Evolutionary conservation across 2,329 filamentous ascomycete genomes (phyloP).

Genomic region (Tolypocladium ovalisporum): DNA sequence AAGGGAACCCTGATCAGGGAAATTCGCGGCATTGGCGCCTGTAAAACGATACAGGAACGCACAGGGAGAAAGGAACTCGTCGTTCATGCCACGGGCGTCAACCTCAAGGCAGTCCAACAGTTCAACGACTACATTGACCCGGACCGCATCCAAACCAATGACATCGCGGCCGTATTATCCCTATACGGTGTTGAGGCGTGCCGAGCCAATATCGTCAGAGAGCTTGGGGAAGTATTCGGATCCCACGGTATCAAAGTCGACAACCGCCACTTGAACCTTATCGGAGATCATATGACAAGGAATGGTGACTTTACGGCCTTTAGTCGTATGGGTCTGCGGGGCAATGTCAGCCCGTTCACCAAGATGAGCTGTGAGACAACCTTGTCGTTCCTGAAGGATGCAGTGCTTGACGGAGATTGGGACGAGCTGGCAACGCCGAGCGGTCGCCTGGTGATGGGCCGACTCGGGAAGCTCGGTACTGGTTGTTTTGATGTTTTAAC

Average conservation of each 20-base stretch:
- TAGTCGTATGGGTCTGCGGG: constrained; percentile 77
- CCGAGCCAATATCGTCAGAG: constrained; percentile 73
- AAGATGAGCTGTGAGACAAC: constrained; percentile 99
- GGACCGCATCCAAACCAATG: constrained; percentile 81
- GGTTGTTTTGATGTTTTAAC: constrained; percentile 84
- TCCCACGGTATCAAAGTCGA: constrained; percentile 90
- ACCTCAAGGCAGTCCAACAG: constrained; percentile 81
- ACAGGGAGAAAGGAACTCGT: constrained; percentile 25
- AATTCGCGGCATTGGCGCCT: constrained; percentile 65
- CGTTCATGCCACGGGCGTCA: constrained; percentile 75
- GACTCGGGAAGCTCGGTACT: constrained; percentile 73
- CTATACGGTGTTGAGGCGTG: constrained; percentile 92
- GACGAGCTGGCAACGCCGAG: constrained; percentile 81
- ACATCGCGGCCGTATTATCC: constrained; percentile 73
- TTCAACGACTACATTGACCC: constrained; percentile 80
- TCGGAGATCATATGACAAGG: constrained; percentile 96
- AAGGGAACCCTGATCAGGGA: constrained; percentile 76
- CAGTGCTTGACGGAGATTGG: constrained; percentile 79
- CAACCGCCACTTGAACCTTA: constrained; percentile 83
- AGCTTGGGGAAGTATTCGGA: constrained; percentile 76
- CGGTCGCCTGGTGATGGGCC: constrained; percentile 77
- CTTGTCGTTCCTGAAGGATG: constrained; percentile 83
- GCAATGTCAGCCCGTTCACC: constrained; percentile 82
- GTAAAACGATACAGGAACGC: constrained; percentile 48
- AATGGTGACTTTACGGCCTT: constrained; percentile 83